These are phyloP conservation scores for Leccinum ochraceum DNA, from an alignment of 768 basidiomycete species.

Conservation along the genomic window DNA sequence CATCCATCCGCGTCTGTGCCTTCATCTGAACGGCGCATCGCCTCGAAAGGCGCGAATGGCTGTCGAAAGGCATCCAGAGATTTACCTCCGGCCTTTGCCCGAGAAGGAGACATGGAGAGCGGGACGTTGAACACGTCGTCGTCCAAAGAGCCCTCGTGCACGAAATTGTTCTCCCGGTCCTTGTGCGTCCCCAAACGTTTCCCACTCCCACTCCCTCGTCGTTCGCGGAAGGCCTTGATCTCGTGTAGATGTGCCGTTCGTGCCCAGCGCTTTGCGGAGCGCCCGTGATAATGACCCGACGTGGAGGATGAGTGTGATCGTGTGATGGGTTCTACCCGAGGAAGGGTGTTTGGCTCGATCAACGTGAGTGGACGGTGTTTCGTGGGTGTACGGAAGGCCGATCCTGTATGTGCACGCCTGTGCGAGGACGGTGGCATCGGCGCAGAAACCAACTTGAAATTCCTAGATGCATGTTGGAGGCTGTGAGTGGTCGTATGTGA, in stretches of 20 bases:
- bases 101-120: neutral
- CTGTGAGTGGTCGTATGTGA: neutral
- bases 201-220: slow-evolving; percentile 10
- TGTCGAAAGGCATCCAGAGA: neutral
- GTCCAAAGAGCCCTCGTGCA: neutral
- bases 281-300: slow-evolving; percentile 12
- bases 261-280: slow-evolving; percentile 58
- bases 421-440: slow-evolving; percentile 9
- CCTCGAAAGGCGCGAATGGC: slow-evolving; percentile 14
- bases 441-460: neutral
- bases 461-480: neutral
- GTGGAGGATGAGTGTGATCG: slow-evolving; percentile 27
- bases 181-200: slow-evolving; percentile 8
- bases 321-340: slow-evolving; percentile 19
- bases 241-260: slow-evolving; percentile 70
- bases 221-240: slow-evolving; percentile 37
- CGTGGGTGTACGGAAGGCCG: slow-evolving; percentile 24
- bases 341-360: slow-evolving; percentile 29
- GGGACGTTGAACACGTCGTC: slow-evolving; percentile 22
- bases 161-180: slow-evolving; percentile 15
- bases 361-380: slow-evolving; percentile 13
- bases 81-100: neutral
- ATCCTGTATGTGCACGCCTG: slow-evolving; percentile 5
- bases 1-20: slow-evolving; percentile 32
- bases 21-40: slow-evolving; percentile 11